Conservation (phyloP, 148 eudicot genomes). For the Vaccinium vitisidaea region DNA sequence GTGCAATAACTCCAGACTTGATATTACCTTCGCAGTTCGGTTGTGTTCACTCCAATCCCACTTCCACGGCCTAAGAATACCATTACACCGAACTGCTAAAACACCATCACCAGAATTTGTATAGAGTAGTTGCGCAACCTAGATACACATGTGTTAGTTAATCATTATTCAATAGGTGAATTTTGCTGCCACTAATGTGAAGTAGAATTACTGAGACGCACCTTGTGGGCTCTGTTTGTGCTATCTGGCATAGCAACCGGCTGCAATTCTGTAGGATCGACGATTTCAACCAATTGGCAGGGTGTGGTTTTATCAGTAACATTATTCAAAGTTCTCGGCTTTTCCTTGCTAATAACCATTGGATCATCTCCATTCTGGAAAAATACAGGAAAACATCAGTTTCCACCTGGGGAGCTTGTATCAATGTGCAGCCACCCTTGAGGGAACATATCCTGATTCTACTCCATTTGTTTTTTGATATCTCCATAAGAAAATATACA, state of each 20-base stretch:
- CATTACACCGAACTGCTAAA: constrained; percentile 74
- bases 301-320: constrained; percentile 61
- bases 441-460: too few species aligned
- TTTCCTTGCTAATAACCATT: constrained; percentile 57
- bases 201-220: constrained; percentile 22
- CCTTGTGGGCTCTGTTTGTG: constrained; percentile 72
- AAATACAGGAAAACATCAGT: constrained; percentile 6
- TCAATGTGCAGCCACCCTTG: too few species aligned
- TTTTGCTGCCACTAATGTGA: constrained; percentile 4
- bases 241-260: constrained; percentile 70
- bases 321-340: constrained; percentile 63
- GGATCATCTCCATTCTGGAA: constrained; percentile 65
- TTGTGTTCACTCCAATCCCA: constrained; percentile 79
- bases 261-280: constrained; percentile 47
- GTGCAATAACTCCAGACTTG: background rate
- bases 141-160: background rate
- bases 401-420: background rate
- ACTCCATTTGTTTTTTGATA: too few species aligned
- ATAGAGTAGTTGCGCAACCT: constrained; percentile 52
- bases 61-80: constrained; percentile 71
- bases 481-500: too few species aligned
- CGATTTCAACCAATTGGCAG: constrained; percentile 70
- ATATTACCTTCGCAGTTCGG: constrained; percentile 67
- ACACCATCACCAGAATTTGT: constrained; percentile 68
- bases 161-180: background rate